Evolutionary conservation across 805 yeast species (phyloP), one percentile per base, ranked within the genome.

Genomic region (Cyberlindnera amylophila): DNA sequence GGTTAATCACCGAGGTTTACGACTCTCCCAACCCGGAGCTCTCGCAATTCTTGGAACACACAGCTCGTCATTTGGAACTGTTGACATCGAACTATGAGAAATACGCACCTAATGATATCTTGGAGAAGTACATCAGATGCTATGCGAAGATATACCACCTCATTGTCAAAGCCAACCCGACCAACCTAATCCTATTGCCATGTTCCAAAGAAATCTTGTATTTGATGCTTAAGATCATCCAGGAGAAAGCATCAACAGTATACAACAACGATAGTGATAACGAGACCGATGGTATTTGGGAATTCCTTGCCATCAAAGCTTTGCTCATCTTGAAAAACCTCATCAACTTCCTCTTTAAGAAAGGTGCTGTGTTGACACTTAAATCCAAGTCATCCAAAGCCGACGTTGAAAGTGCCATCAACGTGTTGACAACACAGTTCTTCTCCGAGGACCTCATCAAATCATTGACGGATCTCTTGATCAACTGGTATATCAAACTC

Each of bases 1-100:
- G 96, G 47, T 71, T 85, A 15, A 70, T 88, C 3, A 81, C 81
- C 2, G 91, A 83, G 55, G 95, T 95, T 0, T 81, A 74, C 51
- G 87, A 82, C 35, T 72, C 75, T 47, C 84, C 87, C 81, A 86
- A 46, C 74, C 70, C 60, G 14, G 72, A 72, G 23, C 72, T 87
- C 2, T 64, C 63, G 13, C 88, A 82, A 39, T 83, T 89, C 47
- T 68, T 87, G 58, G 70, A 68, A 19, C 40, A 72, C 0, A 67
- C 84, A 0, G 65, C 81, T 3, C 68, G 67, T 8, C 89, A 89
- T 59, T 71, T 87, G 42, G 79, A 77, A 50, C 61, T 67, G 12
- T 67, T 87, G 41, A 59, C 84, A 6, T 43, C 66, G 6, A 69
- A 74, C 46, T 80, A 82, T 59, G 81, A 79, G 31, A 67, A 65